Percentiles rank a stretch among this genome's conserved stretches.
These are phyloP conservation scores for Leishmania aethiopica DNA, from an alignment of 208 protist genomes.

Conservation along the genomic window DNA sequence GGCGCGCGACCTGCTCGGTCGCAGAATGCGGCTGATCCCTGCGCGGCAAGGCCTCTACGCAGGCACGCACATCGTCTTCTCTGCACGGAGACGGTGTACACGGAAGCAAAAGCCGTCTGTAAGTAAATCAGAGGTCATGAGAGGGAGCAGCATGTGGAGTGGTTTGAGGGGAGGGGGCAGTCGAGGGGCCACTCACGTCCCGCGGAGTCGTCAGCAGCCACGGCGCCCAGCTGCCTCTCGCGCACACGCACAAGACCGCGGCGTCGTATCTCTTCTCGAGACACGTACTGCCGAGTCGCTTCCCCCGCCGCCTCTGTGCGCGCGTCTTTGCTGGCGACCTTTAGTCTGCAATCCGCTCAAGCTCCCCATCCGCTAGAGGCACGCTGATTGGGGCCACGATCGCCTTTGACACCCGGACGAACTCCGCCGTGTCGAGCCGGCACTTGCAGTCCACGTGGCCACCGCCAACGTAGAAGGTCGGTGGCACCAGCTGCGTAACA, in stretches of 20 bases:
- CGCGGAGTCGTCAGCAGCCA: background rate
- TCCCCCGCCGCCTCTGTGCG: background rate
- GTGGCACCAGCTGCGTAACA: constrained; percentile 50
- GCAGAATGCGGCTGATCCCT: too few species aligned
- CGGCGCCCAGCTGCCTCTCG: background rate
- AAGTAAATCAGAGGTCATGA: too few species aligned
- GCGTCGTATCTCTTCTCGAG: background rate
- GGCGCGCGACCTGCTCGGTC: background rate
- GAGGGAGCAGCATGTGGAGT: too few species aligned
- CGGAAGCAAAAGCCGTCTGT: too few species aligned
- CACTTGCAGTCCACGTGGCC: constrained; percentile 88
- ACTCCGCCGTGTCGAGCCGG: constrained; percentile 68
- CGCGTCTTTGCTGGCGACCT: background rate
- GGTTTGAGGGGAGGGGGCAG: too few species aligned
- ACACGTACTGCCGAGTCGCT: background rate
- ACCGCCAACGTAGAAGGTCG: constrained; percentile 74
- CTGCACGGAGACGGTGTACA: too few species aligned
- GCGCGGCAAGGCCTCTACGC: background rate
- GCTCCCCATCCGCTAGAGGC: constrained; percentile 67
- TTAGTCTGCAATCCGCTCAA: constrained; percentile 49
- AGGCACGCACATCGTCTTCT: too few species aligned
- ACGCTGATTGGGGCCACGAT: constrained; percentile 72
- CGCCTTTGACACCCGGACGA: constrained; percentile 54
- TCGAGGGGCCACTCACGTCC: too few species aligned
- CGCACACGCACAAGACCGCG: background rate